Evolutionary conservation across 257 asterid genomes (phyloP).

Genomic region (Salvia rosmarinus): DNA sequence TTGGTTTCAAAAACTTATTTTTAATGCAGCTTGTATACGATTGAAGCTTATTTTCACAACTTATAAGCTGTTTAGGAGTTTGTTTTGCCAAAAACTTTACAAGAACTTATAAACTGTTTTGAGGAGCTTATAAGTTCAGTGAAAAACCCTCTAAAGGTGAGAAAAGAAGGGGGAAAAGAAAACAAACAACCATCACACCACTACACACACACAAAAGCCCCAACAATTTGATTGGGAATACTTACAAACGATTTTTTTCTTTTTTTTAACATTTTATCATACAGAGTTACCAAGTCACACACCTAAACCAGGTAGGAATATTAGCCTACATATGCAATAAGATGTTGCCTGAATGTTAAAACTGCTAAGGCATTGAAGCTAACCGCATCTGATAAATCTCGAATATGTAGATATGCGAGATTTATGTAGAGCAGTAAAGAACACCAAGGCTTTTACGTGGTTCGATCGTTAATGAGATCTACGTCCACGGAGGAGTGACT

Average conservation of each 20-base stretch:
- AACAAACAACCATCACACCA: background rate
- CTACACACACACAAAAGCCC: background rate
- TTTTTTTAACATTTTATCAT: background rate
- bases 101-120: too few species aligned
- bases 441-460: too few species aligned
- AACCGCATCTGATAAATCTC: conserved; percentile 38
- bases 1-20: too few species aligned
- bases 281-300: background rate
- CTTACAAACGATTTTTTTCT: background rate
- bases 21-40: too few species aligned
- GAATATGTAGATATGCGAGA: too few species aligned
- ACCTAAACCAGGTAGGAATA: conserved; percentile 23
- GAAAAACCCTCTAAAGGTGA: background rate
- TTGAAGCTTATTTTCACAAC: too few species aligned
- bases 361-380: conserved; percentile 39
- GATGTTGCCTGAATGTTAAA: background rate
- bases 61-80: too few species aligned
- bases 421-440: too few species aligned
- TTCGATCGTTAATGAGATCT: too few species aligned
- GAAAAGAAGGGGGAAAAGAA: background rate
- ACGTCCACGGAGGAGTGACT: too few species aligned
- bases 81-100: too few species aligned
- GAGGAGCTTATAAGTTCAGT: too few species aligned
- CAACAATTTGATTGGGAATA: background rate
- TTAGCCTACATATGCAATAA: background rate